phyloP scores from a whole-genome alignment of 805 yeast genomes.

The Candida namnaoensis region DNA sequence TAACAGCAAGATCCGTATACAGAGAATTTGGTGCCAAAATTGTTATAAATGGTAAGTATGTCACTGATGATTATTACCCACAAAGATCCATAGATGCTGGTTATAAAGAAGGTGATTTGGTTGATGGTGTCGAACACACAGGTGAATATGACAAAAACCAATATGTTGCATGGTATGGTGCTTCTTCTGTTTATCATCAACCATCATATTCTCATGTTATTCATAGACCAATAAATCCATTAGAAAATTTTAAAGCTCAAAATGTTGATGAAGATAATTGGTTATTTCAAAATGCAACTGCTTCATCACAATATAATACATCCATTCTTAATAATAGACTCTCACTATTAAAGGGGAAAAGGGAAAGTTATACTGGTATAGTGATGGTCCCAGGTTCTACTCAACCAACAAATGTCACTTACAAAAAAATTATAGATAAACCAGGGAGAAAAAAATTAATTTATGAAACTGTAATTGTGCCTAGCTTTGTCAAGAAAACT shows the following conservation, averaged over 20 bases:
- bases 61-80: constrained; percentile 85
- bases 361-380: constrained; percentile 83
- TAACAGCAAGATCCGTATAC: constrained; percentile 83
- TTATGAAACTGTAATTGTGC: constrained; percentile 38
- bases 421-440: constrained; percentile 11
- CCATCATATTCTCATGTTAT: not conserved
- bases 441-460: constrained; percentile 25
- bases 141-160: constrained; percentile 37
- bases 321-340: constrained; percentile 49
- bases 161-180: constrained; percentile 47
- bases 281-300: constrained; percentile 79
- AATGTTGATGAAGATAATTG: constrained; percentile 59
- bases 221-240: not conserved
- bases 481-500: constrained; percentile 44
- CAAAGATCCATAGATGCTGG: constrained; percentile 36
- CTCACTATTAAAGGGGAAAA: constrained; percentile 47
- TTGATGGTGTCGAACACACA: constrained; percentile 51
- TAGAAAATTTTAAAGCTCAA: constrained; percentile 2
- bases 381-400: constrained; percentile 64
- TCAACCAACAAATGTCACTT: constrained; percentile 47
- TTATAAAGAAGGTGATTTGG: constrained; percentile 66
- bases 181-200: constrained; percentile 30
- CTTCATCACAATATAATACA: constrained; percentile 65
- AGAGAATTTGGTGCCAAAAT: constrained; percentile 89
- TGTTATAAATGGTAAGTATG: constrained; percentile 69